Evolutionary conservation across 169 alveolate species (phyloP).

Genomic region (Plasmodium reichenowi): DNA sequence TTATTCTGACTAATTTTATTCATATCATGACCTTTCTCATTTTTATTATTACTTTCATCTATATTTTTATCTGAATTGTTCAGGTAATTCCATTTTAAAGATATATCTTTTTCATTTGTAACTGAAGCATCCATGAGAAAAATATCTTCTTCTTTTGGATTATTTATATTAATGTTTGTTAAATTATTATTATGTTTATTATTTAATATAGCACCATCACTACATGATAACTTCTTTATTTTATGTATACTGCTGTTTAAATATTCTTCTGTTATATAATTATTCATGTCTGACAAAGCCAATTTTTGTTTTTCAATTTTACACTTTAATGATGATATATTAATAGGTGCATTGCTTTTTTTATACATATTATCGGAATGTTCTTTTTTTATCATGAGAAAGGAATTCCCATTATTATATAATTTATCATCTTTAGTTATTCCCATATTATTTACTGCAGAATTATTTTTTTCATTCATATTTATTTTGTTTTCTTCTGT

Average conservation of each 20-base stretch:
- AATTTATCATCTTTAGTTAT: too few relatives aligned
- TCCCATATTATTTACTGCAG: too few relatives aligned
- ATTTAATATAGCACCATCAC: conserved; percentile 26
- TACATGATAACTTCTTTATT: conserved; percentile 15
- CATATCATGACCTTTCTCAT: background rate
- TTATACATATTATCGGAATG: background rate
- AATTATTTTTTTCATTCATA: background rate
- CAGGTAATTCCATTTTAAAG: too few relatives aligned
- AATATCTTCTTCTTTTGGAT: background rate
- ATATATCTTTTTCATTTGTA: background rate
- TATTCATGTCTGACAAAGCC: conserved; percentile 20
- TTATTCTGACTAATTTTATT: background rate
- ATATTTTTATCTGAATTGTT: too few relatives aligned
- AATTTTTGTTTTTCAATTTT: conserved; percentile 40
- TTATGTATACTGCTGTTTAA: background rate
- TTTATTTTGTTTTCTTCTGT: too few relatives aligned
- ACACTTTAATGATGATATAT: conserved; percentile 14
- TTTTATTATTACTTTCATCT: background rate
- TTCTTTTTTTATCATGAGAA: background rate
- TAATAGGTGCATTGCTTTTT: background rate
- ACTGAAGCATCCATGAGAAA: background rate
- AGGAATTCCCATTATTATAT: too few relatives aligned
- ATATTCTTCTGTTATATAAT: background rate
- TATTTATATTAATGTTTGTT: background rate
- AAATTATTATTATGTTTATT: background rate